Conservation (phyloP, 192 early-diverging fungal genomes). For the Podila verticillata region DNA sequence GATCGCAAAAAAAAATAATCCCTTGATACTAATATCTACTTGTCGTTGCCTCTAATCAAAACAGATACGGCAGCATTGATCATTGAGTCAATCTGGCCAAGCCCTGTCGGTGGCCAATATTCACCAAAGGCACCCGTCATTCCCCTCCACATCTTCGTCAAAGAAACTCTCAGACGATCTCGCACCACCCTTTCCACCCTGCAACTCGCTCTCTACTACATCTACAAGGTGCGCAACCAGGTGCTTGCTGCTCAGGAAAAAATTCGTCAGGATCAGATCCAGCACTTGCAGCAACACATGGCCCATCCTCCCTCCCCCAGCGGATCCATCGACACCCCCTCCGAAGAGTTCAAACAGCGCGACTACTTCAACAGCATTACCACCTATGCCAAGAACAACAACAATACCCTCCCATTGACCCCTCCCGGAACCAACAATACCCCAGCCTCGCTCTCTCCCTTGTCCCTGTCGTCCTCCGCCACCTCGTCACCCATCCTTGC, state of each 20-base stretch:
- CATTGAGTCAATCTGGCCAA: slow-evolving; percentile 69
- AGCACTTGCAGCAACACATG: slow-evolving; percentile 32
- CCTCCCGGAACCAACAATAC: slow-evolving; percentile 50
- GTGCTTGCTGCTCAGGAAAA: slow-evolving; percentile 53
- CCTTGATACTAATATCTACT: too few relatives aligned
- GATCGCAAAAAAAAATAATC: too few relatives aligned
- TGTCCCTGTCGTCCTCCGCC: slow-evolving; percentile 26
- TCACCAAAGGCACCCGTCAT: slow-evolving; percentile 53
- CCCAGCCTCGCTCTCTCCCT: slow-evolving; percentile 33
- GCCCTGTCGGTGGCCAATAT: slow-evolving; percentile 42
- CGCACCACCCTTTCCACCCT: slow-evolving; percentile 77
- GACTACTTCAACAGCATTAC: slow-evolving; percentile 46
- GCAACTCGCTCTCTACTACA: slow-evolving; percentile 75
- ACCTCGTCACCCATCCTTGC: slow-evolving; percentile 47
- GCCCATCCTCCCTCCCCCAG: slow-evolving; percentile 30
- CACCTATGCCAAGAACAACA: slow-evolving; percentile 3
- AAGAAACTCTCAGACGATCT: slow-evolving; percentile 73
- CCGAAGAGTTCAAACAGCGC: slow-evolving; percentile 25
- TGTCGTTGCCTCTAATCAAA: background rate
- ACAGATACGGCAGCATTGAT: slow-evolving; percentile 70
- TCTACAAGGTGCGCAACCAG: slow-evolving; percentile 65
- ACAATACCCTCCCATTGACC: slow-evolving; percentile 43
- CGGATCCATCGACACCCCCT: slow-evolving; percentile 23
- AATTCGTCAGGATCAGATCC: slow-evolving; percentile 44
- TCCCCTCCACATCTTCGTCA: slow-evolving; percentile 68